Percentiles rank a stretch among this genome's conserved stretches.
phyloP scores from a whole-genome alignment of 2,329 filamentous ascomycete species.

The Teratosphaeriaceae sp. region DNA sequence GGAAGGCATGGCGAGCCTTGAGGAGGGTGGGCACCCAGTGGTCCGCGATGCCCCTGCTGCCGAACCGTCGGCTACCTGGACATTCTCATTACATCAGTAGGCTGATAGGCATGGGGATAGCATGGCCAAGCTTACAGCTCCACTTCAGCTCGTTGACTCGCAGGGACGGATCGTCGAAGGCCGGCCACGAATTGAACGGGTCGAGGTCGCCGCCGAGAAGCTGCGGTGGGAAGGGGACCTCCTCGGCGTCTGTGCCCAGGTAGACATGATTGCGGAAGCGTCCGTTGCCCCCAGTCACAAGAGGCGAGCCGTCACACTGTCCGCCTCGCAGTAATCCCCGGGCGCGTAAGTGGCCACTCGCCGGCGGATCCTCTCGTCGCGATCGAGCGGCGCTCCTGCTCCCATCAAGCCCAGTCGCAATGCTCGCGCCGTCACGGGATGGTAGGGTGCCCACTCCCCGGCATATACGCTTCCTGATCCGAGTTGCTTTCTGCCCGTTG shows the following conservation, averaged over 20 bases:
- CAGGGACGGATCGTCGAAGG: conserved; percentile 14
- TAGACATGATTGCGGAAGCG: conserved; percentile 14
- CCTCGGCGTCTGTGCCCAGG: conserved; percentile 8
- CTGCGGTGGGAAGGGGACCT: conserved; percentile 14
- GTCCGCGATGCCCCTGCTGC: conserved; percentile 19
- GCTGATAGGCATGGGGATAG: conserved; percentile 2
- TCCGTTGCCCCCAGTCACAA: conserved; percentile 7
- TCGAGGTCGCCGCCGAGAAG: conserved; percentile 13
- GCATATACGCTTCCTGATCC: conserved; percentile 2
- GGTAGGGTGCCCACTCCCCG: too few relatives aligned
- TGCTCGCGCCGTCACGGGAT: too few relatives aligned
- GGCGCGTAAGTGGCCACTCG: too few relatives aligned
- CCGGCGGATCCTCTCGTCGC: too few relatives aligned
- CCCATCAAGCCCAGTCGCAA: too few relatives aligned
- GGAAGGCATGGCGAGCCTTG: conserved; percentile 20
- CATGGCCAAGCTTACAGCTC: too few relatives aligned
- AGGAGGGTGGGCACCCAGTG: conserved; percentile 25
- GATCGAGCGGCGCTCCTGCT: too few relatives aligned
- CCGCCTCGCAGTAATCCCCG: too few relatives aligned
- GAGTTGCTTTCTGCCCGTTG: conserved; percentile 3
- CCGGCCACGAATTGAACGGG: conserved; percentile 21
- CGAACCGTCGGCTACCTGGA: conserved; percentile 21
- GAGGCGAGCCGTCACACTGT: too few relatives aligned
- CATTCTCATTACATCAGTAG: neutral
- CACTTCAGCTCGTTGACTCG: conserved; percentile 23